Percentiles rank a stretch among this genome's conserved stretches.
phyloP scores from a whole-genome alignment of 1,284 basidiomycete species.

The Apiotrichum gracile region DNA sequence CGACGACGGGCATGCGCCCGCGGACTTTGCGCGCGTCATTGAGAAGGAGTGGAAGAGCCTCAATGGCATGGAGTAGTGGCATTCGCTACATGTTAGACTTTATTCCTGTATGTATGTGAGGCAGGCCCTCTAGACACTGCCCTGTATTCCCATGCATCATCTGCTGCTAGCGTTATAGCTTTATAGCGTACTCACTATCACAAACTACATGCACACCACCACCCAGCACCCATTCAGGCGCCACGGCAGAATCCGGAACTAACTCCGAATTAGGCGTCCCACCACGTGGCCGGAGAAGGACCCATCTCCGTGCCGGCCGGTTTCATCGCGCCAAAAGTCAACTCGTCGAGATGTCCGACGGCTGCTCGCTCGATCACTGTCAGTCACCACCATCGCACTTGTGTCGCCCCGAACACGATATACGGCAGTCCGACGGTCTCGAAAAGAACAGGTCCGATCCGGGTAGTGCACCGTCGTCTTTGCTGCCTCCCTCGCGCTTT shows the following conservation, averaged over 20 bases:
- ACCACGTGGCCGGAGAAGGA: not conserved
- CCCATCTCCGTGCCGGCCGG: not conserved
- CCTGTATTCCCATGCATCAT: too few species aligned
- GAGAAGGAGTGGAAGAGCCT: slow-evolving; percentile 56
- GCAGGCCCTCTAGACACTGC: too few species aligned
- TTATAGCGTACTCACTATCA: too few species aligned
- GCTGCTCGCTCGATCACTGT: not conserved
- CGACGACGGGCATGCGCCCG: slow-evolving; percentile 65
- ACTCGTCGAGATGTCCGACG: not conserved
- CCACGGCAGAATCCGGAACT: not conserved
- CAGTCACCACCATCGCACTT: not conserved
- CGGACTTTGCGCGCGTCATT: slow-evolving; percentile 73
- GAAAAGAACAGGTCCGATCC: too few species aligned
- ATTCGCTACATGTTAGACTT: too few species aligned
- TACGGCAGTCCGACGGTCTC: too few species aligned
- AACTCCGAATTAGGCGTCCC: not conserved
- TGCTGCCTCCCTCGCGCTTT: too few species aligned
- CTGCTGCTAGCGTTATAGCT: too few species aligned
- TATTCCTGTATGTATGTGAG: too few species aligned
- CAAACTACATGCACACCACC: too few species aligned
- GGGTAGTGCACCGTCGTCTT: too few species aligned
- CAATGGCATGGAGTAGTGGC: not conserved
- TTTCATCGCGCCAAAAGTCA: not conserved
- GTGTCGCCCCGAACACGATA: not conserved
- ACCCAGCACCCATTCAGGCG: too few species aligned